Percentiles rank a stretch among this genome's conserved stretches.
Evolutionary conservation across 805 yeast species (phyloP).

Genomic region (Cyberlindnera subsufficiens): DNA sequence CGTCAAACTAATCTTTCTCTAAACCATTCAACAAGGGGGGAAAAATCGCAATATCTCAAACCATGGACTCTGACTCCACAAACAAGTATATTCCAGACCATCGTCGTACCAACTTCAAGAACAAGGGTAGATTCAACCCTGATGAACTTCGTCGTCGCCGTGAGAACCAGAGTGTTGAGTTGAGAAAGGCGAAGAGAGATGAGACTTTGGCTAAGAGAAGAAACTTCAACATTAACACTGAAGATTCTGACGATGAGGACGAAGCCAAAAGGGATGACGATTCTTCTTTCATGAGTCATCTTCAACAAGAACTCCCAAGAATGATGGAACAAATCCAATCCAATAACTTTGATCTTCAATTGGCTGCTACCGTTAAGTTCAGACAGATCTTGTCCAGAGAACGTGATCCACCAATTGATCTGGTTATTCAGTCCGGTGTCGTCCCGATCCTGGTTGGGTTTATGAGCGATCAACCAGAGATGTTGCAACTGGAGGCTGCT

Average conservation of each 20-base stretch:
- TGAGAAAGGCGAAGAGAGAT: conserved; percentile 94
- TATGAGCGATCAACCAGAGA: conserved; percentile 74
- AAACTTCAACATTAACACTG: conserved; percentile 52
- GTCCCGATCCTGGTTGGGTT: conserved; percentile 87
- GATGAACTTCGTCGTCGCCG: conserved; percentile 98
- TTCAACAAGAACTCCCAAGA: conserved; percentile 68
- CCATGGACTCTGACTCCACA: conserved; percentile 72
- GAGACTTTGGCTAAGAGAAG: conserved; percentile 93
- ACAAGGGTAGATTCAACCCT: conserved; percentile 86
- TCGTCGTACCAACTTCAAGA: conserved; percentile 93
- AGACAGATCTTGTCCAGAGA: conserved; percentile 92
- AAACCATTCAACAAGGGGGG: no score
- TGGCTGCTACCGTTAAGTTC: conserved; percentile 86
- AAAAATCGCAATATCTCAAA: not conserved
- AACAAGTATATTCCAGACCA: conserved; percentile 92
- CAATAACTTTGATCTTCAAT: conserved; percentile 68
- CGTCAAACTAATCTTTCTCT: no score
- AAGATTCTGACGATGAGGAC: conserved; percentile 46
- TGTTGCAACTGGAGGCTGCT: conserved; percentile 94
- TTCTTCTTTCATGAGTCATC: conserved; percentile 38
- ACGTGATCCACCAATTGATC: conserved; percentile 92
- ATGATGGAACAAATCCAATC: conserved; percentile 81
- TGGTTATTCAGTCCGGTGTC: conserved; percentile 89
- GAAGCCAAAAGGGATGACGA: conserved; percentile 27
- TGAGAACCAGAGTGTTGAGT: conserved; percentile 94